A percentile compares a stretch with the other conserved stretches of the same genome.
Conservation (phyloP, 805 yeast species). For the Diddensiella transvaalensis region DNA sequence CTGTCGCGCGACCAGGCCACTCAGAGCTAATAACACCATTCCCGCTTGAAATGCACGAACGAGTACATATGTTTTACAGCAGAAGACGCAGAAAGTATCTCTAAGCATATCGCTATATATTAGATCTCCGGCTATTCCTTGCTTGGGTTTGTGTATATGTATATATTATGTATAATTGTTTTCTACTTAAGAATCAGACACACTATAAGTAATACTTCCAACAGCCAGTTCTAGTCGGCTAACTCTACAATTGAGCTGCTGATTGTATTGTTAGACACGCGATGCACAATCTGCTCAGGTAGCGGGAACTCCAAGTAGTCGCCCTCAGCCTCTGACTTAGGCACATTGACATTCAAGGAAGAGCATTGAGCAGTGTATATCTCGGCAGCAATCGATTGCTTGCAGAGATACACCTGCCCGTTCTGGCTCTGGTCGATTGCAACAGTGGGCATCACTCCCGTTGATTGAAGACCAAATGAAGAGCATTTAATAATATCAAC, state of each 20-base stretch:
- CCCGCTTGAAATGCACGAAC: slow-evolving; percentile 74
- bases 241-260: slow-evolving; percentile 76
- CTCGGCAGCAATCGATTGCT: slow-evolving; percentile 68
- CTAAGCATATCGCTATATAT: too few relatives aligned
- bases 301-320: slow-evolving; percentile 73
- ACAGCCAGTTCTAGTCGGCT: slow-evolving; percentile 48
- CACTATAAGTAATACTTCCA: not conserved
- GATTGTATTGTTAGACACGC: slow-evolving; percentile 49
- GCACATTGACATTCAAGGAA: slow-evolving; percentile 79
- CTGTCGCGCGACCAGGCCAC: slow-evolving; percentile 95
- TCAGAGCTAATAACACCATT: slow-evolving; percentile 94
- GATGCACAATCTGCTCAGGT: slow-evolving; percentile 89
- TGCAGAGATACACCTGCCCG: slow-evolving; percentile 74
- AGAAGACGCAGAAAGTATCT: slow-evolving; percentile 34
- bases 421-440: slow-evolving; percentile 86
- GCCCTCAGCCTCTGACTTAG: slow-evolving; percentile 55
- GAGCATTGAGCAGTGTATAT: slow-evolving; percentile 83
- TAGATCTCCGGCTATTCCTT: slow-evolving; percentile 4
- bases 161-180: not conserved
- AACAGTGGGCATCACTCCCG: slow-evolving; percentile 78
- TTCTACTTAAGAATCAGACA: not conserved
- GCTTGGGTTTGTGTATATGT: not conserved
- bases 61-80: slow-evolving; percentile 88
- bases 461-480: slow-evolving; percentile 79
- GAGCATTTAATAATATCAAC: slow-evolving; percentile 79